Base-by-base conservation (phyloP, 2,329 filamentous ascomycete genomes). In the Diaporthe destruens region DNA sequence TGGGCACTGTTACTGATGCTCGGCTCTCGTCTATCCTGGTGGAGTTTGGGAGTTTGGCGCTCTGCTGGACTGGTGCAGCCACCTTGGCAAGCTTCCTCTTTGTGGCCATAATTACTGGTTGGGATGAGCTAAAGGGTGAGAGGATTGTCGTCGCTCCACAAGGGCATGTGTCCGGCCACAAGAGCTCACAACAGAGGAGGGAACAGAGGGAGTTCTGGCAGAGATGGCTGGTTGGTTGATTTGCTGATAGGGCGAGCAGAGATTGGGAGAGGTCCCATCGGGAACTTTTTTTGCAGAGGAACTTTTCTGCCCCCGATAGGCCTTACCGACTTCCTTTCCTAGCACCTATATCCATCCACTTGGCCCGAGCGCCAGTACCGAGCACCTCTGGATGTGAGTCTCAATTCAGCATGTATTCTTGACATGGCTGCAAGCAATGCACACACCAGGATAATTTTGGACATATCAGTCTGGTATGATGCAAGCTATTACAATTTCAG, bases 51-150 rank as follows among this genome's bases (percentile, higher is more conserved):
- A 84, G 80, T 79, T 88, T 89, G 72, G 88, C 88, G 78, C 84
- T 86, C 71, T 85, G 83, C 80, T 86, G 88, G 74, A 88, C 83
- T 0, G 90, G 90, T 73, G 86, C 82, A 72, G 87, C 88, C 77
- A 92, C 84, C 82, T 87, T 87, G 75, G 85, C 84, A 74, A 88
- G 82, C 85, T 90, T 92, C 79, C 89, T 85, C 81, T 90, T 92
- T 56, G 89, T 87, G 74, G 89, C 89, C 87, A 90, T 90, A 74
- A 74, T 79, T 69, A 44, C 32, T 44, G 65, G 61, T 25, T 20
- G 23, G 34, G 9, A 47, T 47, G 18, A 34, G 47, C 61, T n/a
- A n/a, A 16, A 39, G 44, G 29, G 25, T 44, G 29, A 25, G 12
- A 20, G 20, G 2, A 6, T n/a, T 66, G 47, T 51, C 12, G n/a